A percentile compares a stretch with the other conserved stretches of the same genome.
Evolutionary conservation across 2,329 filamentous ascomycete genomes (phyloP).

Genomic region (Epichloe amarillans): DNA sequence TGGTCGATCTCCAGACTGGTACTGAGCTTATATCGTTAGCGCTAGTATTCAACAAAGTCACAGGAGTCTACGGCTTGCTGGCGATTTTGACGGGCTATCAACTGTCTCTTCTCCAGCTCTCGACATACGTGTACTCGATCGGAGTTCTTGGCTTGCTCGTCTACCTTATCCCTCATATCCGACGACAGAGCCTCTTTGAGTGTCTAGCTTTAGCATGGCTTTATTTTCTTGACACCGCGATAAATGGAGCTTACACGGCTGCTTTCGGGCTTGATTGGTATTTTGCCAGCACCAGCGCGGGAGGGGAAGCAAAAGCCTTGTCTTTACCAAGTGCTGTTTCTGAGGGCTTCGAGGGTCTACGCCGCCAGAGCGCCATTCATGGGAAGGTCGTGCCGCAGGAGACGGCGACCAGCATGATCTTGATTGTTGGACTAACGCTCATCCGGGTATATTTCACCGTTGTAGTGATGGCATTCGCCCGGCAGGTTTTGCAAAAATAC

Average conservation of each 20-base stretch:
- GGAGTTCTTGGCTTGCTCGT: constrained; percentile 53
- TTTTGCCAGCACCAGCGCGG: constrained; percentile 45
- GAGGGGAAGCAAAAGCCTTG: constrained; percentile 10
- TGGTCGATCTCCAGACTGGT: constrained; percentile 76
- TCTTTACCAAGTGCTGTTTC: constrained; percentile 15
- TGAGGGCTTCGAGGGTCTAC: constrained; percentile 21
- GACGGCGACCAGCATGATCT: constrained; percentile 60
- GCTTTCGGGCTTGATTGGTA: constrained; percentile 82
- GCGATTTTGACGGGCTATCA: constrained; percentile 78
- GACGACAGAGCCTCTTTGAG: constrained; percentile 64
- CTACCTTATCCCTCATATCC: constrained; percentile 67
- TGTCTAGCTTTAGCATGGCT: constrained; percentile 73
- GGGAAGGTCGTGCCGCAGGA: constrained; percentile 34
- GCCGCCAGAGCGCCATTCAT: constrained; percentile 19
- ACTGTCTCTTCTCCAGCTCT: constrained; percentile 70
- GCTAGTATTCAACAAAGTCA: constrained; percentile 83
- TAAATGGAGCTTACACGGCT: constrained; percentile 72
- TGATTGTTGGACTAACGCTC: constrained; percentile 61
- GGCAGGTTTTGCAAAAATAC: constrained; percentile 60
- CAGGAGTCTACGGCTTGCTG: constrained; percentile 79
- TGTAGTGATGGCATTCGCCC: constrained; percentile 71
- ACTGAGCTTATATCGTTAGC: constrained; percentile 73
- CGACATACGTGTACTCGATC: constrained; percentile 84
- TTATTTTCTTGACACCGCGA: constrained; percentile 67
- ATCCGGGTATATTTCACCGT: constrained; percentile 74